A percentile compares a stretch with the other conserved stretches of the same genome.
Conservation (phyloP, 371 early-diverging fungal genomes). For the Saksenaea vasiformis region DNA sequence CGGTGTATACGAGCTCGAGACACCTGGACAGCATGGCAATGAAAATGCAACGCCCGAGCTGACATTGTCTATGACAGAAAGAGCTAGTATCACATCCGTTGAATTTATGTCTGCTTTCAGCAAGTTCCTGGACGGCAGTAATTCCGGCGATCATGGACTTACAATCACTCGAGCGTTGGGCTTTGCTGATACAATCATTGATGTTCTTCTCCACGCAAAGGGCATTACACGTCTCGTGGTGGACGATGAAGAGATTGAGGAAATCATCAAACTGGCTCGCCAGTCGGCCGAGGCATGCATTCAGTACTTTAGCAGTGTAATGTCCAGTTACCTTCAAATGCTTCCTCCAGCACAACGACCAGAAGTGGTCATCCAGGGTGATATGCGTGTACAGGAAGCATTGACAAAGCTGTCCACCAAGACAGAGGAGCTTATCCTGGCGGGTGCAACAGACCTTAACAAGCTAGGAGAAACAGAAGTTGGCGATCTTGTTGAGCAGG, state of each 20-base stretch:
- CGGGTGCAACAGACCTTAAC: slow-evolving; percentile 70
- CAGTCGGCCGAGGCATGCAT: slow-evolving; percentile 65
- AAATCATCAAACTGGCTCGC: slow-evolving; percentile 72
- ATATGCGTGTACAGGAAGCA: slow-evolving; percentile 75
- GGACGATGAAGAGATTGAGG: slow-evolving; percentile 80
- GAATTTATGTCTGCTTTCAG: slow-evolving; percentile 80
- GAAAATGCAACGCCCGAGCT: slow-evolving; percentile 90
- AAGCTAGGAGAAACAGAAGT: slow-evolving; percentile 79
- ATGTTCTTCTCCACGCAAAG: slow-evolving; percentile 85
- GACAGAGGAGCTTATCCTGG: slow-evolving; percentile 74
- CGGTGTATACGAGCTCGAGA: slow-evolving; percentile 82
- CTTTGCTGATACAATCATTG: slow-evolving; percentile 82
- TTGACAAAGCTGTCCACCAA: slow-evolving; percentile 72
- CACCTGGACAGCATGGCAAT: slow-evolving; percentile 81
- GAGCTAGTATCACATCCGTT: slow-evolving; percentile 74
- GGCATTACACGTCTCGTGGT: slow-evolving; percentile 85
- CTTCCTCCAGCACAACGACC: slow-evolving; percentile 74
- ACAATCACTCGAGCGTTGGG: slow-evolving; percentile 83
- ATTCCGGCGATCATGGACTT: slow-evolving; percentile 78
- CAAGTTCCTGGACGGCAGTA: slow-evolving; percentile 75
- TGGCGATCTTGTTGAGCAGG: slow-evolving; percentile 89
- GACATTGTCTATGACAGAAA: slow-evolving; percentile 88
- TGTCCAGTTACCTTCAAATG: slow-evolving; percentile 75
- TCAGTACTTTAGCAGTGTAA: slow-evolving; percentile 84
- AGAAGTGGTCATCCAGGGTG: slow-evolving; percentile 70